phyloP scores from a whole-genome alignment of 2,329 filamentous ascomycete species.

The Pyricularia grisea region DNA sequence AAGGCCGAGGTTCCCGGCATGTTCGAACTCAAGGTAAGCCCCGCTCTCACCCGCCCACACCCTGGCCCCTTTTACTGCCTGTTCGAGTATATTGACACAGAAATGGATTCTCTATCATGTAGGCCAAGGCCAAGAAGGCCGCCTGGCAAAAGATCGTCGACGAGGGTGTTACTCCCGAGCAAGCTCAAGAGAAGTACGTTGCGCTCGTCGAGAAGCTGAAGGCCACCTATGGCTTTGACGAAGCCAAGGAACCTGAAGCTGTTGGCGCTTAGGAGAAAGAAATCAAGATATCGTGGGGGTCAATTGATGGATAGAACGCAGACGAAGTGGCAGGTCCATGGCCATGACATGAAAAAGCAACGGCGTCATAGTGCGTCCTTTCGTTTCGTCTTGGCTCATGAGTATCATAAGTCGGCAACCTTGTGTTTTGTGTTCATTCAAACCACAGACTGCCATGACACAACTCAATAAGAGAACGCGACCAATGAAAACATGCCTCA shows the following conservation, averaged over 20 bases:
- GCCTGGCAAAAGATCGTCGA: constrained; percentile 67
- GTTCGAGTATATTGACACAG: constrained; percentile 1
- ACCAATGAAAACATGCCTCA: neutral
- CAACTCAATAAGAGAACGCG: neutral
- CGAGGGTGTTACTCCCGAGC: constrained; percentile 47
- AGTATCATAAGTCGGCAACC: neutral
- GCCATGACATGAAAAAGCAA: neutral
- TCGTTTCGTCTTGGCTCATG: neutral
- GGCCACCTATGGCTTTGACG: constrained; percentile 57
- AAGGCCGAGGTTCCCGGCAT: constrained; percentile 51
- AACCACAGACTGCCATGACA: neutral
- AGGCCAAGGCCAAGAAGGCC: constrained; percentile 74
- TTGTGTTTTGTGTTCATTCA: neutral
- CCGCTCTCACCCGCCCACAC: neutral
- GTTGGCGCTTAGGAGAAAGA: constrained; percentile 23
- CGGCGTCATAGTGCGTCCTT: neutral
- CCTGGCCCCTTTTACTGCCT: neutral
- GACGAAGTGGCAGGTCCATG: neutral
- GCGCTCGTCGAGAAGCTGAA: constrained; percentile 63
- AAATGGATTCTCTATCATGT: neutral
- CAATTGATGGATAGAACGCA: neutral
- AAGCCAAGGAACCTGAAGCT: constrained; percentile 51
- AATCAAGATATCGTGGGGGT: neutral
- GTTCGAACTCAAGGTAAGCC: constrained; percentile 58
- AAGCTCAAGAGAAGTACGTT: constrained; percentile 72